Evolutionary conservation across 305 asterid species (phyloP).

Genomic region (Caryopteris hybrid): DNA sequence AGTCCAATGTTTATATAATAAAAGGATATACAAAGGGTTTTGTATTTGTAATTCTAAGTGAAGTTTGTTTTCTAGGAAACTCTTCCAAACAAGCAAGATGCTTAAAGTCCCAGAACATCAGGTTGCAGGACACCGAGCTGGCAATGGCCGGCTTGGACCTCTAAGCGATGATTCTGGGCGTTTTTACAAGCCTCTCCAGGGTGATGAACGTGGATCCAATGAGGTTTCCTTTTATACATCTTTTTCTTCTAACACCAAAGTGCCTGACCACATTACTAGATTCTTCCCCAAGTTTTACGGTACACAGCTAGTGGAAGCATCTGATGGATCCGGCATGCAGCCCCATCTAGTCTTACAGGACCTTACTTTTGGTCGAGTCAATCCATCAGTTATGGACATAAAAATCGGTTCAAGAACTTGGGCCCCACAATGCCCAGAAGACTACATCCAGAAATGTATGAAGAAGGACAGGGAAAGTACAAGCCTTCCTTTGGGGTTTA

Average conservation of each 20-base stretch:
- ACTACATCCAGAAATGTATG: conserved; percentile 47
- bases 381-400: conserved; percentile 64
- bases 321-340: conserved; percentile 58
- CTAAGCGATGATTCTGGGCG: conserved; percentile 79
- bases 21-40: too few relatives aligned
- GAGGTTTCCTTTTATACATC: conserved; percentile 62
- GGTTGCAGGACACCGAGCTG: conserved; percentile 87
- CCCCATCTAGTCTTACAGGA: conserved; percentile 59
- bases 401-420: conserved; percentile 74
- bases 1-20: too few relatives aligned
- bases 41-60: too few relatives aligned
- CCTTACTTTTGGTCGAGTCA: conserved; percentile 27
- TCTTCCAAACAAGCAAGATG: conserved; percentile 24
- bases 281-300: conserved; percentile 69
- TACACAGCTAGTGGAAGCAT: conserved; percentile 62
- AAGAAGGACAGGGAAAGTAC: conserved; percentile 51
- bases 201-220: conserved; percentile 63
- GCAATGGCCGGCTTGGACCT: conserved; percentile 71
- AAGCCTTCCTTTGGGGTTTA: conserved; percentile 48
- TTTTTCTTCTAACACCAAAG: conserved; percentile 45
- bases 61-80: too few relatives aligned
- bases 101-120: conserved; percentile 77
- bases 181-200: conserved; percentile 92
- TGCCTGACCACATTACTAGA: conserved; percentile 46
- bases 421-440: conserved; percentile 49